Conservation (phyloP, 257 asterid genomes). For the Mitragyna speciosa region DNA sequence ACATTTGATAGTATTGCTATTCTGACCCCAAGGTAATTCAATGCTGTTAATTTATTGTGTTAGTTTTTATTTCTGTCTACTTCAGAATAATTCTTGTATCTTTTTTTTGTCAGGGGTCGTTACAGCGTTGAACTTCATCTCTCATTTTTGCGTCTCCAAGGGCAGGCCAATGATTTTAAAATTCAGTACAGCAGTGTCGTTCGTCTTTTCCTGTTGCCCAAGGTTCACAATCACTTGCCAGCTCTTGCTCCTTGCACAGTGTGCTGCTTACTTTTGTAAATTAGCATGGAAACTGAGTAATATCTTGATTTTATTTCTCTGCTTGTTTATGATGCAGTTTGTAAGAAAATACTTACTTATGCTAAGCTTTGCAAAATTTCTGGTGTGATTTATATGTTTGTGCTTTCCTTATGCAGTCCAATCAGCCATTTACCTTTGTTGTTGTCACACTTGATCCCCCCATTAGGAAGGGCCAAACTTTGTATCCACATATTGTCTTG, state of each 20-base stretch:
- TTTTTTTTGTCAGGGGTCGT: slow-evolving; percentile 68
- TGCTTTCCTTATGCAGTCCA: slow-evolving; percentile 57
- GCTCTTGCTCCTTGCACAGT: not conserved
- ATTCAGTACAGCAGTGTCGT: slow-evolving; percentile 96
- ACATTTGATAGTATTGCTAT: slow-evolving; percentile 88
- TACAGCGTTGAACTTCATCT: slow-evolving; percentile 90
- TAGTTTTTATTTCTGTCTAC: slow-evolving; percentile 17
- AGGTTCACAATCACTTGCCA: slow-evolving; percentile 48
- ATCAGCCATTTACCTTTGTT: slow-evolving; percentile 91
- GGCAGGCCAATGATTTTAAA: slow-evolving; percentile 97
- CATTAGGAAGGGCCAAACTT: slow-evolving; percentile 93
- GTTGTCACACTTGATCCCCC: slow-evolving; percentile 97
- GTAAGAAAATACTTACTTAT: not conserved
- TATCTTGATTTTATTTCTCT: not conserved
- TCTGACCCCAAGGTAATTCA: slow-evolving; percentile 83
- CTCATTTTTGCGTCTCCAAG: slow-evolving; percentile 93
- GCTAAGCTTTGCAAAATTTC: not conserved
- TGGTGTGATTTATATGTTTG: not conserved
- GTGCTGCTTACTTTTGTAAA: not conserved
- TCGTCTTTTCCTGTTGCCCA: slow-evolving; percentile 90
- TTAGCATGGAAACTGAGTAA: too few relatives aligned
- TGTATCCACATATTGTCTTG: slow-evolving; percentile 92
- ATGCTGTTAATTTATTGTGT: not conserved
- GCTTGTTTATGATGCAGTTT: not conserved
- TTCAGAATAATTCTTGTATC: slow-evolving; percentile 22